Conservation (phyloP, 305 asterid genomes). For the Petunia hybrid region DNA sequence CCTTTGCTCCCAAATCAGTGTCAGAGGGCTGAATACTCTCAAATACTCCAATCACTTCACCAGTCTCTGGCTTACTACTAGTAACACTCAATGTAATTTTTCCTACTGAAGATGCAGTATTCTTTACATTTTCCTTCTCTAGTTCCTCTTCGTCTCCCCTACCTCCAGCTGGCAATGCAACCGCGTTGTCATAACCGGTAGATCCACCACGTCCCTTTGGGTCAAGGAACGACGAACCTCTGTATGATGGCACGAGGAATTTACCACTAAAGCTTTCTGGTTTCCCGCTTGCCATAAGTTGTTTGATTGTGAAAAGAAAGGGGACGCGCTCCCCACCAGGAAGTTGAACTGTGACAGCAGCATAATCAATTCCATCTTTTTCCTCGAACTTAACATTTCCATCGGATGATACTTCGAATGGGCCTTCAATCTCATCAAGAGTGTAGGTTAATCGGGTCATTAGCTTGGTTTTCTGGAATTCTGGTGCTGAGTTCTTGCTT, state of each 20-base stretch:
- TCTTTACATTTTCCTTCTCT: slow-evolving; percentile 83
- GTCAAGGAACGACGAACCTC: slow-evolving; percentile 98
- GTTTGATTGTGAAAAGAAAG: slow-evolving; percentile 88
- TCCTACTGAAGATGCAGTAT: slow-evolving; percentile 68
- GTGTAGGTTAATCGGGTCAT: slow-evolving; percentile 99
- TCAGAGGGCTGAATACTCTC: slow-evolving; percentile 98
- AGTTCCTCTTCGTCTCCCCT: slow-evolving; percentile 98
- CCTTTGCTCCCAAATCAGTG: slow-evolving; percentile 95
- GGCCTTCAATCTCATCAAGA: slow-evolving; percentile 96
- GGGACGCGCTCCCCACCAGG: slow-evolving; percentile 99
- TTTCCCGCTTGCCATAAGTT: slow-evolving; percentile 87
- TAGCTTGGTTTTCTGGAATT: slow-evolving; percentile 97
- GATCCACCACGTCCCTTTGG: slow-evolving; percentile 99
- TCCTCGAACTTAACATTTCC: slow-evolving; percentile 87
- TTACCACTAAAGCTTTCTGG: slow-evolving; percentile 77
- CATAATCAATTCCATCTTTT: slow-evolving; percentile 96
- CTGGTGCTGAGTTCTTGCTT: slow-evolving; percentile 73
- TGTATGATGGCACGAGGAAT: slow-evolving; percentile 89
- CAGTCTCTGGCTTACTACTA: slow-evolving; percentile 87
- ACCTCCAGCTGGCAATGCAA: slow-evolving; percentile 97
- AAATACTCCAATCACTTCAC: slow-evolving; percentile 92
- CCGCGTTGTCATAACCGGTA: slow-evolving; percentile 94
- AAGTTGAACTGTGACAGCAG: slow-evolving; percentile 97
- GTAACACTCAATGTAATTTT: slow-evolving; percentile 89
- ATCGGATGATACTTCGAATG: slow-evolving; percentile 78